Percentiles rank a stretch among this genome's conserved stretches.
Conservation (phyloP, 2,329 filamentous ascomycete genomes). For the Sordariomycetes sp. region DNA sequence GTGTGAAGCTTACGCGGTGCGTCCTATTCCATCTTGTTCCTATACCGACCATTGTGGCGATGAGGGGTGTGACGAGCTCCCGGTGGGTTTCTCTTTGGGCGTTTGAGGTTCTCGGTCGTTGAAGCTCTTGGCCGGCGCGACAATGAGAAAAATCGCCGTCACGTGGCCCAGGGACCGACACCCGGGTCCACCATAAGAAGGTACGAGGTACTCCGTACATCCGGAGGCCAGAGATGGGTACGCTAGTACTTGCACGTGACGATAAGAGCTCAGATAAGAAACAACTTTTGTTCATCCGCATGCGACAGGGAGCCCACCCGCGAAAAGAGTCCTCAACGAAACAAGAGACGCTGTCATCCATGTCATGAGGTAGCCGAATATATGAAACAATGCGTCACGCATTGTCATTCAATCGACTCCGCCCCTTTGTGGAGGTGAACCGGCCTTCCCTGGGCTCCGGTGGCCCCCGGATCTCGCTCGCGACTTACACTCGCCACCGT, state of each 20-base stretch:
- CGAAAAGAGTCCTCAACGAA: neutral
- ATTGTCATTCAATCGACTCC: conserved; percentile 26
- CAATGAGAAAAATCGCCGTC: neutral
- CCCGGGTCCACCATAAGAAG: neutral
- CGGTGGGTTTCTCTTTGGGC: neutral
- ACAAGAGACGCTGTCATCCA: neutral
- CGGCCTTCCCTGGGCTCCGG: neutral
- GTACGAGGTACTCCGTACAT: neutral
- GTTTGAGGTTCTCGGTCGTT: neutral
- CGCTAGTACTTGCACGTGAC: neutral
- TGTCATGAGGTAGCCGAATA: conserved; percentile 2
- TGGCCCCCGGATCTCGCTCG: neutral
- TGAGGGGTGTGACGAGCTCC: neutral
- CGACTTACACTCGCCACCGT: neutral
- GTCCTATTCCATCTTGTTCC: conserved; percentile 52
- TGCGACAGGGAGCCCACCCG: neutral
- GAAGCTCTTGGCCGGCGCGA: neutral
- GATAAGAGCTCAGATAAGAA: neutral
- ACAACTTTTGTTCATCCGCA: neutral
- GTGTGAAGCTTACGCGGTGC: conserved; percentile 38
- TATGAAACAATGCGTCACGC: conserved; percentile 26
- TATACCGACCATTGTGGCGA: conserved; percentile 28
- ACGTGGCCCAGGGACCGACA: neutral
- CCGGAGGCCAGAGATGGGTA: neutral
- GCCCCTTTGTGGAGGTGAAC: conserved; percentile 5